Percentiles rank a stretch among this genome's conserved stretches.
phyloP scores from a whole-genome alignment of 1,284 basidiomycete species.

The Waitea zeae region DNA sequence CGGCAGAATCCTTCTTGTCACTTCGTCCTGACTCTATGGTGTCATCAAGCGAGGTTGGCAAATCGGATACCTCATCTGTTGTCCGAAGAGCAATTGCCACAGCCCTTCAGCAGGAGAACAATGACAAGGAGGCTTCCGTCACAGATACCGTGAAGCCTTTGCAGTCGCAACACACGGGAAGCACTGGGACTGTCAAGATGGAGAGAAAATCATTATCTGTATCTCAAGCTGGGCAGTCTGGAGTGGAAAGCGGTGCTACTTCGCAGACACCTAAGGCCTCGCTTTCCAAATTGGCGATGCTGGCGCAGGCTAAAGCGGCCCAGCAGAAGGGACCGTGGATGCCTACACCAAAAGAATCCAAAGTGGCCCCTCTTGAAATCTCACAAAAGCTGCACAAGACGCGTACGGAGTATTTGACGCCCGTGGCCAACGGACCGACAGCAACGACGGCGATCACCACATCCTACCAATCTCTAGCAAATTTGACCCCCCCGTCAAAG shows the following conservation, averaged over 20 bases:
- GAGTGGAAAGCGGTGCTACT: neutral
- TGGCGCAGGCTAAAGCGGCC: constrained; percentile 41
- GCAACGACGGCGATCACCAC: constrained; percentile 70
- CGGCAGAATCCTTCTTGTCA: neutral
- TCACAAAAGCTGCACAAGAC: constrained; percentile 10
- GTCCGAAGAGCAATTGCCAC: constrained; percentile 44
- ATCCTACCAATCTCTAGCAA: constrained; percentile 47
- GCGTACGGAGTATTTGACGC: constrained; percentile 51
- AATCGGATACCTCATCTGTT: constrained; percentile 32
- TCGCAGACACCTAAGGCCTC: neutral
- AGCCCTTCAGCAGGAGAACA: constrained; percentile 17
- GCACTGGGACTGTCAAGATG: constrained; percentile 6
- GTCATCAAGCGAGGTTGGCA: constrained; percentile 8
- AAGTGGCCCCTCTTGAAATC: neutral
- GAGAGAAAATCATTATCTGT: too few relatives aligned
- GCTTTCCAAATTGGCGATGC: constrained; percentile 52
- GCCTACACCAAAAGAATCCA: constrained; percentile 11
- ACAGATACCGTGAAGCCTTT: neutral
- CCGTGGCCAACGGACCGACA: constrained; percentile 55
- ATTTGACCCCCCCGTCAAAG: constrained; percentile 16
- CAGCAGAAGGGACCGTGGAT: constrained; percentile 12
- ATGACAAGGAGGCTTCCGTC: constrained; percentile 10
- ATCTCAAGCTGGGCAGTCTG: neutral
- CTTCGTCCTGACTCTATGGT: neutral
- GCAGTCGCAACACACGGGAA: neutral